phyloP scores from a whole-genome alignment of 164 flowering plant genomes.

The Euptelea pleiosperma region DNA sequence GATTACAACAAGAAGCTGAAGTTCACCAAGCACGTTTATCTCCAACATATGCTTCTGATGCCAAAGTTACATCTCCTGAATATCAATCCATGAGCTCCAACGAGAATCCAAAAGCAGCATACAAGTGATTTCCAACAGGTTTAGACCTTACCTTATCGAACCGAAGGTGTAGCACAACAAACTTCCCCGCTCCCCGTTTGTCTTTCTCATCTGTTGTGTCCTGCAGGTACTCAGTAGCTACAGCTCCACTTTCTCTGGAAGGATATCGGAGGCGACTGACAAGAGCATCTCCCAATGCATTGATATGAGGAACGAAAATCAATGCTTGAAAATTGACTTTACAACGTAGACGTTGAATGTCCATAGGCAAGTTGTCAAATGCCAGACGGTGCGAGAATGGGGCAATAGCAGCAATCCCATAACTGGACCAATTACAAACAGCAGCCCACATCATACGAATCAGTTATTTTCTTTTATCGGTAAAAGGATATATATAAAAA shows the following conservation, averaged over 20 bases:
- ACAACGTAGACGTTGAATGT: slow-evolving; percentile 85
- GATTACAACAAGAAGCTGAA: no score
- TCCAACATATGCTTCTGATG: no score
- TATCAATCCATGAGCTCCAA: not conserved
- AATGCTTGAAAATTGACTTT: slow-evolving; percentile 92
- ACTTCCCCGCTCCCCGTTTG: slow-evolving; percentile 45
- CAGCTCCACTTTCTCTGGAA: slow-evolving; percentile 18
- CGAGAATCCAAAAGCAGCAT: no score
- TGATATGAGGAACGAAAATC: slow-evolving; percentile 79
- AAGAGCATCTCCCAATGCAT: slow-evolving; percentile 78
- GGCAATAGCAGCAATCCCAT: slow-evolving; percentile 91
- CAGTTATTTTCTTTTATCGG: no score
- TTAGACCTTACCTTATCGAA: slow-evolving; percentile 75
- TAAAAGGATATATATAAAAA: no score
- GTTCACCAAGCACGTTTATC: no score
- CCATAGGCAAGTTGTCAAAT: slow-evolving; percentile 78
- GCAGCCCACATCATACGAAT: not conserved
- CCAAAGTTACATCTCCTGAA: no score
- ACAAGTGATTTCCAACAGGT: not conserved
- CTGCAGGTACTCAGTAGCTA: slow-evolving; percentile 28
- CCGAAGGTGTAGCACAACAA: slow-evolving; percentile 91
- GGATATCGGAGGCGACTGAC: slow-evolving; percentile 67
- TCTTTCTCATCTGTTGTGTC: slow-evolving; percentile 32
- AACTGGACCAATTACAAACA: slow-evolving; percentile 38
- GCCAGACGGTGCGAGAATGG: slow-evolving; percentile 98